Conservation (phyloP, 78 protist species). For the Mantamonas sphyraenae region DNA sequence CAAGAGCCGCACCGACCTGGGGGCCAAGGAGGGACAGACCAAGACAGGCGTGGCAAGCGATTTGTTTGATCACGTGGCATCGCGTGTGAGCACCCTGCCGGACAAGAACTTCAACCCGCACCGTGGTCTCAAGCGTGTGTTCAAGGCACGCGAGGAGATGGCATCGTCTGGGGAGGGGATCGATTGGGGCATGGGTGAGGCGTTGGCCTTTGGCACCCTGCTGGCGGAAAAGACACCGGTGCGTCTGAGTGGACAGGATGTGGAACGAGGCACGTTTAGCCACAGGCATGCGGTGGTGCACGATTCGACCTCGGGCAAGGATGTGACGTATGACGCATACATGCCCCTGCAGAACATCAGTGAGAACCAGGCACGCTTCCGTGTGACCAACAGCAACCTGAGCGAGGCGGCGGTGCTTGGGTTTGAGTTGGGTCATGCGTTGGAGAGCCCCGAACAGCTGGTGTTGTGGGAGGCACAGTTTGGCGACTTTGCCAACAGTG, state of each 20-base stretch:
- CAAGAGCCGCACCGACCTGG: too few relatives aligned
- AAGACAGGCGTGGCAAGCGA: constrained; percentile 40
- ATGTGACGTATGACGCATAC: constrained; percentile 1
- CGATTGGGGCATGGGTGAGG: constrained; percentile 79
- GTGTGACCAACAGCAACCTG: constrained; percentile 62
- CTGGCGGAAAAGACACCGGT: constrained; percentile 81
- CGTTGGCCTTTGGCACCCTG: constrained; percentile 67
- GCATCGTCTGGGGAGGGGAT: constrained; percentile 19
- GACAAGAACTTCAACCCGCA: constrained; percentile 49
- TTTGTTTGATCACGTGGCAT: constrained; percentile 23
- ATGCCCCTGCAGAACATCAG: constrained; percentile 41
- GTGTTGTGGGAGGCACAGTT: constrained; percentile 97
- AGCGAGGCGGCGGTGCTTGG: constrained; percentile 82
- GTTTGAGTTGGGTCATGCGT: constrained; percentile 82
- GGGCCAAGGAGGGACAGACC: too few relatives aligned
- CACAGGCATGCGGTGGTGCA: constrained; percentile 92
- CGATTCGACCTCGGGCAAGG: constrained; percentile 63
- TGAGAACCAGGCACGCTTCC: constrained; percentile 27
- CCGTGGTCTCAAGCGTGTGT: constrained; percentile 26
- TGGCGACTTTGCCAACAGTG: constrained; percentile 90
- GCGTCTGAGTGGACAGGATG: constrained; percentile 82
- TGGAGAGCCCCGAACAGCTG: constrained; percentile 69
- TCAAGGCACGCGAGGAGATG: constrained; percentile 29
- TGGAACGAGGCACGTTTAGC: constrained; percentile 94
- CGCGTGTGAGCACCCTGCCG: constrained; percentile 43